These are phyloP conservation scores for Sarocladium strictum DNA, from an alignment of 2,329 filamentous ascomycete genomes.

Conservation along the genomic window DNA sequence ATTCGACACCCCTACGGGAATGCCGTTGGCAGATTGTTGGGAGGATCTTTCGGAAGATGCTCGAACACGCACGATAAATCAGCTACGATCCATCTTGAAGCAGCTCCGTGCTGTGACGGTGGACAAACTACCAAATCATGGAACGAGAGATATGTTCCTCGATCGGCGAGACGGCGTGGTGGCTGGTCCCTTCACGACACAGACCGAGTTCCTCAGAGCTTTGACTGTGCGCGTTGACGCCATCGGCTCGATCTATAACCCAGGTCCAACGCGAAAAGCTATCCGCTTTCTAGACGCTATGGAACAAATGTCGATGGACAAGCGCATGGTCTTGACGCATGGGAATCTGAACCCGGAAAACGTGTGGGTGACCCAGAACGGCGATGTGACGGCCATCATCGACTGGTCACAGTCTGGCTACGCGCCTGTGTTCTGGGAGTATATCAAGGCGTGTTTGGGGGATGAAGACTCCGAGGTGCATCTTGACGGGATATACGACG, in stretches of 20 bases:
- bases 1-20: slow-evolving; percentile 7
- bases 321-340: slow-evolving; percentile 11
- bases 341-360: slow-evolving; percentile 13
- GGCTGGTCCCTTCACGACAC: slow-evolving; percentile 8
- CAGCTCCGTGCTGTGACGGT: slow-evolving; percentile 9
- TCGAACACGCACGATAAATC: background rate
- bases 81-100: slow-evolving; percentile 4
- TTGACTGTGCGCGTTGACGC: slow-evolving; percentile 8
- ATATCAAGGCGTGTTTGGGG: slow-evolving; percentile 11
- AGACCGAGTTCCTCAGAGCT: slow-evolving; percentile 5
- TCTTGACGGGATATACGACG: slow-evolving; percentile 7
- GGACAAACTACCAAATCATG: slow-evolving; percentile 3
- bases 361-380: slow-evolving; percentile 2
- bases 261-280: slow-evolving; percentile 10
- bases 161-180: slow-evolving; percentile 10
- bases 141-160: slow-evolving; percentile 10
- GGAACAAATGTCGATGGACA: background rate
- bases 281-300: slow-evolving; percentile 10
- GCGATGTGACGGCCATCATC: slow-evolving; percentile 10
- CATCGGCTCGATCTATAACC: slow-evolving; percentile 10
- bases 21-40: slow-evolving; percentile 10
- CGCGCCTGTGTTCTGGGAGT: slow-evolving; percentile 14
- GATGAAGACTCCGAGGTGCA: slow-evolving; percentile 10
- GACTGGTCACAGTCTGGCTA: slow-evolving; percentile 12
- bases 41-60: slow-evolving; percentile 3